These are phyloP conservation scores for Trypanosoma lewisi DNA, from an alignment of 208 protist species.

Conservation along the genomic window DNA sequence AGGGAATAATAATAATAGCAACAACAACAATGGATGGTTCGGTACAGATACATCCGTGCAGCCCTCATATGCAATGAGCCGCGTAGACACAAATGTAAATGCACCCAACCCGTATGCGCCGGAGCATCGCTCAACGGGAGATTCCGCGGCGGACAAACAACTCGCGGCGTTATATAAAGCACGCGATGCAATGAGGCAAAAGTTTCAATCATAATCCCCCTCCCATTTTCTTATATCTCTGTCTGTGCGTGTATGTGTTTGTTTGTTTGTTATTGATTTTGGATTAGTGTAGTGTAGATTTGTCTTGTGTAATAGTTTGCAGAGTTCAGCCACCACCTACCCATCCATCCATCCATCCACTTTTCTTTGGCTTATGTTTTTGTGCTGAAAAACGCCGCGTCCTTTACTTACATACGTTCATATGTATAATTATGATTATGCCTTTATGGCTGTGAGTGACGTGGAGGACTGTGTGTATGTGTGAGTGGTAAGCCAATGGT, in stretches of 20 bases:
- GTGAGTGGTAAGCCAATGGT: too few relatives aligned
- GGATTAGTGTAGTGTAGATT: neutral
- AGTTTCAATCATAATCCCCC: constrained; percentile 31
- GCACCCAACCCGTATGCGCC: constrained; percentile 61
- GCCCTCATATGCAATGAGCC: neutral
- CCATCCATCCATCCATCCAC: too few relatives aligned
- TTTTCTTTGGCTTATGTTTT: too few relatives aligned
- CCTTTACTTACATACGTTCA: too few relatives aligned
- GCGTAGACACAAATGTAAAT: neutral
- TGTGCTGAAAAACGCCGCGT: too few relatives aligned
- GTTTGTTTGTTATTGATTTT: neutral
- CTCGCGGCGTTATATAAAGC: constrained; percentile 72
- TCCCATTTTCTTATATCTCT: neutral
- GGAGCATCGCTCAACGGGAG: constrained; percentile 68
- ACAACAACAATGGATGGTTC: constrained; percentile 17
- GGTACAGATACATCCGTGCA: neutral
- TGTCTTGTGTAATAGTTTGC: too few relatives aligned
- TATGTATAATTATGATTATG: too few relatives aligned
- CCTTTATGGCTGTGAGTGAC: too few relatives aligned
- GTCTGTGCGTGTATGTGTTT: neutral
- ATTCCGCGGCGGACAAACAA: constrained; percentile 70
- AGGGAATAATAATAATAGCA: constrained; percentile 10
- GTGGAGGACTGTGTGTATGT: too few relatives aligned
- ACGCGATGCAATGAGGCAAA: constrained; percentile 64
- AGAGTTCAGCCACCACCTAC: too few relatives aligned